These are phyloP conservation scores for Ogataea kodamae DNA, from an alignment of 805 yeast species.

Conservation along the genomic window DNA sequence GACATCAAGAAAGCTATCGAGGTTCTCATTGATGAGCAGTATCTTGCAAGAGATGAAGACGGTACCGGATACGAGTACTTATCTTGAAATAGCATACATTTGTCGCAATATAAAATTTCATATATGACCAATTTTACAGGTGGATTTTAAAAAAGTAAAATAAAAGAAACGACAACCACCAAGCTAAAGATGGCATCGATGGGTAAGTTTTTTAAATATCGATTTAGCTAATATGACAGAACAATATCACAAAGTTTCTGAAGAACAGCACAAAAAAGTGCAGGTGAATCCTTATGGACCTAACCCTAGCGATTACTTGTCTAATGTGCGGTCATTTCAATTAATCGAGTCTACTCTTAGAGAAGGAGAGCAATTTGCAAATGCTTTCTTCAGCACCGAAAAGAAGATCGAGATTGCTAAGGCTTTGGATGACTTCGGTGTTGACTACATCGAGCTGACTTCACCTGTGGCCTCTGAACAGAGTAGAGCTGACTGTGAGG, in stretches of 20 bases:
- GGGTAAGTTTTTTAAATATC: slow-evolving; percentile 12
- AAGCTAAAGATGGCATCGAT: slow-evolving; percentile 13
- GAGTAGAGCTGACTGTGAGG: slow-evolving; percentile 54
- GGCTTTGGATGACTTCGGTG: slow-evolving; percentile 59
- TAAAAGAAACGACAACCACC: slow-evolving; percentile 3
- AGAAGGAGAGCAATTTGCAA: slow-evolving; percentile 65
- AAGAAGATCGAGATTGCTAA: slow-evolving; percentile 56
- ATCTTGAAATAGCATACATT: slow-evolving; percentile 42
- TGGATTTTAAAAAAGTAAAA: slow-evolving; percentile 2
- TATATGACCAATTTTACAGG: slow-evolving; percentile 14
- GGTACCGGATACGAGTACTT: slow-evolving; percentile 73
- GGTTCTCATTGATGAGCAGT: slow-evolving; percentile 79
- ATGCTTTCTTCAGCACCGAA: slow-evolving; percentile 56
- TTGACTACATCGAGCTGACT: slow-evolving; percentile 57
- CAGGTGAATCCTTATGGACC: slow-evolving; percentile 54
- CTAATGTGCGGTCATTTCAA: slow-evolving; percentile 52
- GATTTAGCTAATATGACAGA: slow-evolving; percentile 15
- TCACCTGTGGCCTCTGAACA: slow-evolving; percentile 60
- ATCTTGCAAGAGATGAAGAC: slow-evolving; percentile 69
- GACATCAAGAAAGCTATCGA: slow-evolving; percentile 88
- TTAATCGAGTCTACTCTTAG: slow-evolving; percentile 56
- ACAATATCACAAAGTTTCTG: slow-evolving; percentile 45
- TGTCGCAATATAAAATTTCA: slow-evolving; percentile 7
- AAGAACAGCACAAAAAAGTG: slow-evolving; percentile 37
- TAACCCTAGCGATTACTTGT: slow-evolving; percentile 53